Conservation (phyloP, 2,329 filamentous ascomycete species). For the Pestalotiopsis sp. region DNA sequence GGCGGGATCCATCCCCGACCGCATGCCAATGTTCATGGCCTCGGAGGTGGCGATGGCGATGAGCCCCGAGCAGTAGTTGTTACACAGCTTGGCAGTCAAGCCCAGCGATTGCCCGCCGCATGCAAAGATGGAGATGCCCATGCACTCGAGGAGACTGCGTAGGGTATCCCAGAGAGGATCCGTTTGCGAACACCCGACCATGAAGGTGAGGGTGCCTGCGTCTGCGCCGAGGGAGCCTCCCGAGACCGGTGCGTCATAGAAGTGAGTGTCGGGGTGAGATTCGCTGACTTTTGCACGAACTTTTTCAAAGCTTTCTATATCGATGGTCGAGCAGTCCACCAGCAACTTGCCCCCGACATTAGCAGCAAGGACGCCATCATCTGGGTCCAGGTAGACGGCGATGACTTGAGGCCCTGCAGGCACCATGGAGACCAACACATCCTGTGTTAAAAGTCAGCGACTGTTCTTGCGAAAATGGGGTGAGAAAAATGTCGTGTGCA, state of each 20-base stretch:
- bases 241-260: conserved; percentile 39
- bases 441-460: conserved; percentile 41
- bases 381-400: conserved; percentile 55
- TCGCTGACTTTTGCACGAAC: conserved; percentile 41
- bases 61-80: conserved; percentile 62
- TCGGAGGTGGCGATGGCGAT: conserved; percentile 62
- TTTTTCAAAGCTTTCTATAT: conserved; percentile 41
- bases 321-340: conserved; percentile 75
- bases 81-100: conserved; percentile 61
- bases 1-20: conserved; percentile 55
- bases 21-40: conserved; percentile 63
- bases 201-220: conserved; percentile 37
- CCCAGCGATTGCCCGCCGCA: conserved; percentile 59
- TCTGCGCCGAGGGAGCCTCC: conserved; percentile 36
- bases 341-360: conserved; percentile 47
- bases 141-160: conserved; percentile 45
- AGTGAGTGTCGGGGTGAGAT: conserved; percentile 21
- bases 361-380: conserved; percentile 47
- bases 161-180: conserved; percentile 44
- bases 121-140: conserved; percentile 57
- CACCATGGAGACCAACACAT: conserved; percentile 69
- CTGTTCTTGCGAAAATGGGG: not conserved
- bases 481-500: not conserved
- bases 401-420: conserved; percentile 70
- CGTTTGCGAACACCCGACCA: conserved; percentile 32